A percentile compares a stretch with the other conserved stretches of the same genome.
phyloP scores from a whole-genome alignment of 2,329 filamentous ascomycete genomes.

The Didymella keratinophila region DNA sequence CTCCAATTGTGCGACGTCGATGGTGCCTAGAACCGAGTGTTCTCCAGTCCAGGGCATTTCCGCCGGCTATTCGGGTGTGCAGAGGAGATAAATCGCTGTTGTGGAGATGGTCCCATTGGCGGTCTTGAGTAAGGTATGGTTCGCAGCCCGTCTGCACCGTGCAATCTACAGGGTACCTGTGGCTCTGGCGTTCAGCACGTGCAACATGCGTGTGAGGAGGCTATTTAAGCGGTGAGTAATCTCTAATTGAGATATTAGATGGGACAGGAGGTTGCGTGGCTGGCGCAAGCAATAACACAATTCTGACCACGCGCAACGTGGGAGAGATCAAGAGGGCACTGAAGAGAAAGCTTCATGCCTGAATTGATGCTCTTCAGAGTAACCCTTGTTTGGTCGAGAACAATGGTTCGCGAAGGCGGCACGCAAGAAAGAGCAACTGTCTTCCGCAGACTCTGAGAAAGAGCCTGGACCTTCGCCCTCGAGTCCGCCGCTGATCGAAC shows the following conservation, averaged over 20 bases:
- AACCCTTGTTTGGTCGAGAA: neutral
- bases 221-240: neutral
- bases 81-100: neutral
- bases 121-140: neutral
- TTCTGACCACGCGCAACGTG: neutral
- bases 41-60: neutral
- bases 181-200: neutral
- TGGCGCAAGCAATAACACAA: neutral
- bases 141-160: neutral
- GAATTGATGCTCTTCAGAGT: neutral
- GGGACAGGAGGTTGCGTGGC: neutral
- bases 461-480: neutral
- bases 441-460: neutral
- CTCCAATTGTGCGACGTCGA: neutral
- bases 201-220: neutral
- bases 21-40: neutral
- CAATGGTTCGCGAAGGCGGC: neutral
- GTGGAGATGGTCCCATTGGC: neutral
- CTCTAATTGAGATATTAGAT: neutral
- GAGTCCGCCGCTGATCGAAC: neutral
- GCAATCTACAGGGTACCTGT: neutral
- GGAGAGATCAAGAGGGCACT: neutral
- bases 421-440: neutral
- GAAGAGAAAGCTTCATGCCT: neutral
- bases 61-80: constrained; percentile 2